Conservation (phyloP, 768 basidiomycete species). For the Zangia roseola region DNA sequence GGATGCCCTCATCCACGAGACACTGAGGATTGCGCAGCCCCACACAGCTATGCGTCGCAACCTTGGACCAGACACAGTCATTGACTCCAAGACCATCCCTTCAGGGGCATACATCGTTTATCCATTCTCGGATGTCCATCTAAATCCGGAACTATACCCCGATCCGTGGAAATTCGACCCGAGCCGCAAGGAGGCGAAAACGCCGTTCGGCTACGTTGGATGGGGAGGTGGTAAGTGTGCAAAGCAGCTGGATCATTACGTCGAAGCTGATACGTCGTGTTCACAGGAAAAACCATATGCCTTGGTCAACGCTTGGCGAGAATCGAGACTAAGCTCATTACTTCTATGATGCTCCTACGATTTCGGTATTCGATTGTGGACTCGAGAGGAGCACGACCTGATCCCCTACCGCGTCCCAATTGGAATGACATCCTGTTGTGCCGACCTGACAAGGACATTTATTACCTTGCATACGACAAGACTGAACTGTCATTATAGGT, state of each 20-base stretch:
- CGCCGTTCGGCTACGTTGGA: slow-evolving; percentile 63
- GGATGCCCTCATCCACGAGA: slow-evolving; percentile 73
- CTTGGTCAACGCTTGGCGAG: slow-evolving; percentile 74
- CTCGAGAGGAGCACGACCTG: slow-evolving; percentile 42
- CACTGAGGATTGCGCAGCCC: slow-evolving; percentile 75
- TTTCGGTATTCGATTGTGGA: slow-evolving; percentile 63
- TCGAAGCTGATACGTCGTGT: slow-evolving; percentile 9
- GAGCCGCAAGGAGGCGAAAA: slow-evolving; percentile 44
- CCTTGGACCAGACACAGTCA: slow-evolving; percentile 66
- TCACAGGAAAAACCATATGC: slow-evolving; percentile 64
- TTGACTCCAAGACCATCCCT: slow-evolving; percentile 67
- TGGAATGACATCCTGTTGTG: slow-evolving; percentile 79
- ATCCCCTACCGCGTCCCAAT: slow-evolving; percentile 57
- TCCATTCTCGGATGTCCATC: slow-evolving; percentile 78
- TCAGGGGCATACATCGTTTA: slow-evolving; percentile 76
- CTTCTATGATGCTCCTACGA: slow-evolving; percentile 64
- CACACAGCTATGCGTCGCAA: slow-evolving; percentile 82
- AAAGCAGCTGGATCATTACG: slow-evolving; percentile 17
- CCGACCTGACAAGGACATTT: slow-evolving; percentile 55
- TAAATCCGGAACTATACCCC: slow-evolving; percentile 67
- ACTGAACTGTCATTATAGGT: slow-evolving; percentile 19
- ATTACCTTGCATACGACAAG: slow-evolving; percentile 48
- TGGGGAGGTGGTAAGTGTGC: slow-evolving; percentile 73
- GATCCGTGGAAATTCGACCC: slow-evolving; percentile 82
- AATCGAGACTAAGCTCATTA: slow-evolving; percentile 69